These are phyloP conservation scores for Tagetes patula DNA, from an alignment of 129 eudicot species.

Conservation along the genomic window DNA sequence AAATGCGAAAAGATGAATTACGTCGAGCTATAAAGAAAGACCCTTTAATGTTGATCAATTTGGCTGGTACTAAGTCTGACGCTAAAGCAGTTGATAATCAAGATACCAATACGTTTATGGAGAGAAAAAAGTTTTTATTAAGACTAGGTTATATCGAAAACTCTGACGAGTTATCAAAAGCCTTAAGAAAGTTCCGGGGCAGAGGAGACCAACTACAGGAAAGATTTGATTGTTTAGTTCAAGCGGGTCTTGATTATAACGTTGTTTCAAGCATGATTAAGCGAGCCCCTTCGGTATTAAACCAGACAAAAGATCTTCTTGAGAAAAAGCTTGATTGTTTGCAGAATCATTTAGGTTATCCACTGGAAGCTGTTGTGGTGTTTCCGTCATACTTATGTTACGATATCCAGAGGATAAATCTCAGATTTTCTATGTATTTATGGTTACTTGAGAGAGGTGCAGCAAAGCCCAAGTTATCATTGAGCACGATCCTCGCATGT, in stretches of 20 bases:
- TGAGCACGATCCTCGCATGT: slow-evolving; percentile 68
- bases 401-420: slow-evolving; percentile 56
- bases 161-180: slow-evolving; percentile 72
- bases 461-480: slow-evolving; percentile 52
- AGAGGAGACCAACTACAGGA: slow-evolving; percentile 82
- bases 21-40: slow-evolving; percentile 48
- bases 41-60: slow-evolving; percentile 45
- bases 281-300: slow-evolving; percentile 56
- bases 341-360: slow-evolving; percentile 54
- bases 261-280: slow-evolving; percentile 60
- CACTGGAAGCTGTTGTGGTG: slow-evolving; percentile 56
- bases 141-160: slow-evolving; percentile 73
- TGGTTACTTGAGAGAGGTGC: slow-evolving; percentile 68
- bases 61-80: slow-evolving; percentile 42
- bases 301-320: slow-evolving; percentile 60
- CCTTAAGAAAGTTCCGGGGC: slow-evolving; percentile 62
- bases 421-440: slow-evolving; percentile 59
- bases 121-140: slow-evolving; percentile 52
- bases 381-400: slow-evolving; percentile 78
- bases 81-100: slow-evolving; percentile 21
- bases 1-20: slow-evolving; percentile 35
- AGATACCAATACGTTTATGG: slow-evolving; percentile 44
- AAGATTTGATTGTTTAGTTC: slow-evolving; percentile 73
- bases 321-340: slow-evolving; percentile 57
- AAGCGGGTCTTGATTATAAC: slow-evolving; percentile 69